Evolutionary conservation across 2,329 filamentous ascomycete genomes (phyloP).

Genomic region (Fusarium sp.): DNA sequence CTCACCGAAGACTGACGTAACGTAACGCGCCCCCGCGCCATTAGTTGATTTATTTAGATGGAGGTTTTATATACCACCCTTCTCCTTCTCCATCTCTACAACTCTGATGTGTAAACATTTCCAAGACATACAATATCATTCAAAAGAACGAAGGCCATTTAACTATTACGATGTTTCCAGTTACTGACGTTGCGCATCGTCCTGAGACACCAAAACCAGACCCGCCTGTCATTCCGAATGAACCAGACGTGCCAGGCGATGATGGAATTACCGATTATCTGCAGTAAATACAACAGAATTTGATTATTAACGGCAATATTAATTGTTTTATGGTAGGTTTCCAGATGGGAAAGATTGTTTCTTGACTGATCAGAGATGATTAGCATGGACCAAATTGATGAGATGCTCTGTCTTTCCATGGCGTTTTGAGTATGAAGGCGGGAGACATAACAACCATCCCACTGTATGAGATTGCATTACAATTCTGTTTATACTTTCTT

Average conservation of each 20-base stretch:
- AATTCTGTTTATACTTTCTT: neutral
- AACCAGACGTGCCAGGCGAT: constrained; percentile 47
- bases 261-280: constrained; percentile 49
- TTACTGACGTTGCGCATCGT: constrained; percentile 38
- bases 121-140: neutral
- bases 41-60: constrained; percentile 13
- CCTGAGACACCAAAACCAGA: constrained; percentile 51
- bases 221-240: constrained; percentile 46
- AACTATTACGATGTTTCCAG: constrained; percentile 12
- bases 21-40: constrained; percentile 26
- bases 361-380: constrained; percentile 29
- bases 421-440: constrained; percentile 10
- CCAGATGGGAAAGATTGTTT: constrained; percentile 2
- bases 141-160: neutral
- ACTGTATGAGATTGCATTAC: neutral
- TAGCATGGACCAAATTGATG: constrained; percentile 22
- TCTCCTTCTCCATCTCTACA: neutral
- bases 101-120: constrained; percentile 2
- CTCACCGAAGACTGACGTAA: constrained; percentile 37
- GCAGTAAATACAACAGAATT: constrained; percentile 1
- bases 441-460: neutral
- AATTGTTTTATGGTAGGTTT: constrained; percentile 21
- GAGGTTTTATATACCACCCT: constrained; percentile 24
- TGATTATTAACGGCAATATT: neutral
- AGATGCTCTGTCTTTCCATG: neutral